Evolutionary conservation across 805 yeast genomes (phyloP).

Genomic region (Teunomyces kruisii): DNA sequence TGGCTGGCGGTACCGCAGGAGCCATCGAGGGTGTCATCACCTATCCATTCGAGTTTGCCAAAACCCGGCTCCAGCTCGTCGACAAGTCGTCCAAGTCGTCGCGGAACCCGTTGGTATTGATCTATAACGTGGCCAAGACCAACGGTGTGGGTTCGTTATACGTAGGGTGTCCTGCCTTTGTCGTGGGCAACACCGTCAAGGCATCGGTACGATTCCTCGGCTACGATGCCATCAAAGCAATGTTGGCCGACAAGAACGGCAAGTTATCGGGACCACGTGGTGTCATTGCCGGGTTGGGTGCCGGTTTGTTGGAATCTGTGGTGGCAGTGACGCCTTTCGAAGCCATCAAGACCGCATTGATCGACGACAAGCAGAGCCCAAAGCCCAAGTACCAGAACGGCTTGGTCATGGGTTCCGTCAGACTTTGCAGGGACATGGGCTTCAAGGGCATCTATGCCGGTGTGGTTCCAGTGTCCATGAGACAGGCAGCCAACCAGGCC

Average conservation of each 20-base stretch:
- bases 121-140: slow-evolving; percentile 67
- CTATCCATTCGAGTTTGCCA: slow-evolving; percentile 96
- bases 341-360: slow-evolving; percentile 92
- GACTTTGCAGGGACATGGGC: slow-evolving; percentile 75
- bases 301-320: slow-evolving; percentile 88
- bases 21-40: slow-evolving; percentile 92
- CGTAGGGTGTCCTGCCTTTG: slow-evolving; percentile 96
- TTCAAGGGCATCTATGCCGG: slow-evolving; percentile 85
- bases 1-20: slow-evolving; percentile 97
- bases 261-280: slow-evolving; percentile 88
- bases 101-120: slow-evolving; percentile 80
- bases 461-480: slow-evolving; percentile 84
- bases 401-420: slow-evolving; percentile 58
- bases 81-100: slow-evolving; percentile 64
- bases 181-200: slow-evolving; percentile 92
- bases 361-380: slow-evolving; percentile 82
- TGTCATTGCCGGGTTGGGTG: slow-evolving; percentile 95
- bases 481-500: slow-evolving; percentile 95
- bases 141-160: slow-evolving; percentile 82
- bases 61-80: slow-evolving; percentile 84
- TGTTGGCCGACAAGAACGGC: slow-evolving; percentile 80
- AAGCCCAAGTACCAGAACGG: slow-evolving; percentile 77
- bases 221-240: slow-evolving; percentile 78
- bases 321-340: slow-evolving; percentile 97
- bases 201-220: slow-evolving; percentile 96